Percentiles rank a stretch among this genome's conserved stretches.
Conservation (phyloP, 257 asterid genomes). For the Nicotiana sylvestris region DNA sequence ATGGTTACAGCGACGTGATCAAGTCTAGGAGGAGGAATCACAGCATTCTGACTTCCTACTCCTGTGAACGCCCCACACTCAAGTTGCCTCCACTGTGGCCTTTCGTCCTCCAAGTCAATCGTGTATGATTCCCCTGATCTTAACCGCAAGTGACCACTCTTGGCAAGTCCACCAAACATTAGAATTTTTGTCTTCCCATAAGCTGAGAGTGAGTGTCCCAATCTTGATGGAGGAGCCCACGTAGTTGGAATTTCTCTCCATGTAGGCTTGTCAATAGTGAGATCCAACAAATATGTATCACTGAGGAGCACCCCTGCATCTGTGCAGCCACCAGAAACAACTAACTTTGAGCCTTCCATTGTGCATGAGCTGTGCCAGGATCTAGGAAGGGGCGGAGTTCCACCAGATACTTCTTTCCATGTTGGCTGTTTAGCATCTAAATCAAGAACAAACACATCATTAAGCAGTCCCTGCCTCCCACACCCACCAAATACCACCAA, state of each 20-base stretch:
- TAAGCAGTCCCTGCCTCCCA: constrained; percentile 75
- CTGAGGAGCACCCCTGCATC: constrained; percentile 80
- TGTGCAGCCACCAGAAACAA: constrained; percentile 88
- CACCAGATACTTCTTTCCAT: constrained; percentile 76
- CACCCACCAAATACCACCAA: constrained; percentile 84
- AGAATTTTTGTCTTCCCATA: constrained; percentile 68
- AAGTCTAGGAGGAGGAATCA: constrained; percentile 77
- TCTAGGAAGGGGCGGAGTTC: constrained; percentile 74
- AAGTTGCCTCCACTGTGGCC: constrained; percentile 73
- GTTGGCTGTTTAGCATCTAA: constrained; percentile 85
- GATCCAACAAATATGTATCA: constrained; percentile 67
- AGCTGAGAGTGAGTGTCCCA: constrained; percentile 82
- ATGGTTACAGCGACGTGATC: constrained; percentile 83
- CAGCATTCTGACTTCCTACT: constrained; percentile 59
- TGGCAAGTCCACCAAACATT: constrained; percentile 92
- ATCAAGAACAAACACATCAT: constrained; percentile 76
- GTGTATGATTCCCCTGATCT: constrained; percentile 87
- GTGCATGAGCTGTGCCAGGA: constrained; percentile 95
- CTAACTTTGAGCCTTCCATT: constrained; percentile 78
- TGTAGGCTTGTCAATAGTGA: constrained; percentile 54
- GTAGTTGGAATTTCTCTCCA: constrained; percentile 74
- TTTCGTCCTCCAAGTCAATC: constrained; percentile 65
- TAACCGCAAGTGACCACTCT: constrained; percentile 75
- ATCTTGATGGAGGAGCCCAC: constrained; percentile 74
- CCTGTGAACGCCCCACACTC: constrained; percentile 61